These are phyloP conservation scores for Dactylorhiza incarnata DNA, from an alignment of 106 monocot species.

Conservation along the genomic window DNA sequence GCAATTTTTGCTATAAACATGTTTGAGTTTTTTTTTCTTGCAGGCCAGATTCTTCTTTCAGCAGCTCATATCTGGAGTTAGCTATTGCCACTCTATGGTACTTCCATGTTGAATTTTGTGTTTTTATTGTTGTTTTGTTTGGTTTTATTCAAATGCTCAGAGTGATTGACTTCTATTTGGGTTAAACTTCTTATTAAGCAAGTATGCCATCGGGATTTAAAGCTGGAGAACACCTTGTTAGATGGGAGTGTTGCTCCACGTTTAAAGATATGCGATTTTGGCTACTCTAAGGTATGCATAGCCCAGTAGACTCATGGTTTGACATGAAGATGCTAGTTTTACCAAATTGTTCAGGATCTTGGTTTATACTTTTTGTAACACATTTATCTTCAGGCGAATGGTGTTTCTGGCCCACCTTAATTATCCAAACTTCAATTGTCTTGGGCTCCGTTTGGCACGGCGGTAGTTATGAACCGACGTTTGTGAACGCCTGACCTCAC, in stretches of 20 bases:
- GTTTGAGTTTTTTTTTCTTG: neutral
- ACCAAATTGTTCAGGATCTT: neutral
- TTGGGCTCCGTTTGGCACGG: neutral
- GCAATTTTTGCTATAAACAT: neutral
- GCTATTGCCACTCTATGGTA: conserved; percentile 22
- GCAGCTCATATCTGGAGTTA: conserved; percentile 23
- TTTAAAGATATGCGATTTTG: conserved; percentile 25
- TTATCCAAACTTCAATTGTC: neutral
- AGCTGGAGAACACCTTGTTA: conserved; percentile 26
- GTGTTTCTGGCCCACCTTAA: neutral
- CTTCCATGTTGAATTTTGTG: neutral
- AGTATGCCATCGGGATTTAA: conserved; percentile 26
- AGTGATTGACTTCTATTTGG: neutral
- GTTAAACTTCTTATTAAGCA: conserved; percentile 10
- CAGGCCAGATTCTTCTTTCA: conserved; percentile 21
- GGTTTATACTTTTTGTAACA: neutral
- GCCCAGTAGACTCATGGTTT: neutral
- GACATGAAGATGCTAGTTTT: neutral
- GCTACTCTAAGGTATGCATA: conserved; percentile 22
- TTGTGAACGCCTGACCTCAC: no score
- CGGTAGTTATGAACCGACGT: neutral
- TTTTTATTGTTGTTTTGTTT: neutral
- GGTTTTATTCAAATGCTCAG: neutral
- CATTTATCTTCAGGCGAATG: neutral
- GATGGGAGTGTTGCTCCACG: conserved; percentile 21